Evolutionary conservation across 176 grass and related monocot genomes (phyloP), one percentile per base, ranked within the genome.

Genomic region (Lolium multiflorum): DNA sequence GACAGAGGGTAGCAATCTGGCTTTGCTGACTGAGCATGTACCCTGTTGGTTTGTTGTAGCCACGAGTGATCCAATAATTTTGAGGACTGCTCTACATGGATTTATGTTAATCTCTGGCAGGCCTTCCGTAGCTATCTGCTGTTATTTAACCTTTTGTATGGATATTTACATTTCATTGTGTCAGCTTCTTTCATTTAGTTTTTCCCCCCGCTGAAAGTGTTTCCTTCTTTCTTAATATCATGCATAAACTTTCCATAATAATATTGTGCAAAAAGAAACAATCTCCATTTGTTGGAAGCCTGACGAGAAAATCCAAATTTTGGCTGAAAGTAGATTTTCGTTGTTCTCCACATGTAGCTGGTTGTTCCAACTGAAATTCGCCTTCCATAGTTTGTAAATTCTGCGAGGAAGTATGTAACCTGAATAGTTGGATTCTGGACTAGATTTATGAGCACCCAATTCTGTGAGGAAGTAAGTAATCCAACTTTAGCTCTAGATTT

Each of bases 281-380:
- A 35, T 16, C 17, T 26, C 46, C 22, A 26, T n/a, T n/a, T 5
- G 43, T 44, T 26, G 11, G 4, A n/a, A 61, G 70, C 14, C 77
- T 48, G 62, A 3, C 13, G 10, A 43, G 63, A 35, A 78, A 88
- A 59, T 73, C 39, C 43, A 43, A 74, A 74, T 50, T 22, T 22
- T 48, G 43, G 44, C 43, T 73, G 70, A 73, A 49, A 25, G 7
- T 43, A 48, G 20, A 6, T 50, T 14, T 63, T 35, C 6, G 5
- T 21, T 61, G 11, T 46, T 37, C 31, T 80, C 11, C 4, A 50
- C 12, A 11, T 73, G 15, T 24, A 35, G 31, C 37, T 57, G 20
- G 20, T 26, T n/a, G 17, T 55, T 54, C 17, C 16, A 15, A 3
- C 50, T 52, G 14, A 52, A n/a, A 15, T 52, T 52, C 16, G 14